phyloP scores from a whole-genome alignment of 768 basidiomycete species.

The Exsudoporus frostii region DNA sequence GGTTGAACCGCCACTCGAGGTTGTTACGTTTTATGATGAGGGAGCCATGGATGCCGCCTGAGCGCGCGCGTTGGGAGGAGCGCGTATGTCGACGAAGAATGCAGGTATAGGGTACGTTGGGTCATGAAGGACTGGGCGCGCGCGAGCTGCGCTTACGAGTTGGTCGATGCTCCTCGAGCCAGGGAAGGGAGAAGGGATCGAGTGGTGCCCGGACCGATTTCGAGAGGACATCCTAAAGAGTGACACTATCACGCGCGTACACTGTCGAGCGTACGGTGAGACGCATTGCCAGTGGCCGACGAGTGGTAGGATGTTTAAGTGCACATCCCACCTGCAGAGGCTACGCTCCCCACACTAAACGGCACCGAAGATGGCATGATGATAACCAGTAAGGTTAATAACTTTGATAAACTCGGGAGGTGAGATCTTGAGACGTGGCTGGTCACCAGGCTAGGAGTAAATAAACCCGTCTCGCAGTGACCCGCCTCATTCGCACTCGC shows the following conservation, averaged over 20 bases:
- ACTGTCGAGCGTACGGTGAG: slow-evolving; percentile 51
- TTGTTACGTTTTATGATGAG: slow-evolving; percentile 72
- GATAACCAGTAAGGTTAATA: background rate
- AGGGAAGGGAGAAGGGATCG: slow-evolving; percentile 61
- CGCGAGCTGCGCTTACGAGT: slow-evolving; percentile 55
- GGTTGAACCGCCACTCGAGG: slow-evolving; percentile 81
- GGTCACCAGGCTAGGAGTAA: too few species aligned
- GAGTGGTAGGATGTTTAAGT: slow-evolving; percentile 2
- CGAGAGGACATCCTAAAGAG: slow-evolving; percentile 67
- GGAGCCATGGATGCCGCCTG: slow-evolving; percentile 65
- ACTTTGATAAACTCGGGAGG: too few species aligned
- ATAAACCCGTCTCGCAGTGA: too few species aligned
- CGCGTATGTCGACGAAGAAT: slow-evolving; percentile 76
- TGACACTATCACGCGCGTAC: slow-evolving; percentile 63
- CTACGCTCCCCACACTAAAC: slow-evolving; percentile 17
- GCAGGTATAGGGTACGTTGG: slow-evolving; percentile 55
- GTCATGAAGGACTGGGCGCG: slow-evolving; percentile 59
- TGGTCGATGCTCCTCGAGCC: slow-evolving; percentile 59
- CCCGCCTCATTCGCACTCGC: too few species aligned
- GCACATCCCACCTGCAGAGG: background rate
- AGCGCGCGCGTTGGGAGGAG: slow-evolving; percentile 52
- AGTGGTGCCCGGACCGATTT: slow-evolving; percentile 59
- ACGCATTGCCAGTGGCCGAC: background rate
- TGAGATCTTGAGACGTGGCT: too few species aligned
- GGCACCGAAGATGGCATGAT: slow-evolving; percentile 27